Percentiles rank a stretch among this genome's conserved stretches.
phyloP scores from a whole-genome alignment of 805 yeast genomes.

The Zygosaccharomyces kombuchaensis region DNA sequence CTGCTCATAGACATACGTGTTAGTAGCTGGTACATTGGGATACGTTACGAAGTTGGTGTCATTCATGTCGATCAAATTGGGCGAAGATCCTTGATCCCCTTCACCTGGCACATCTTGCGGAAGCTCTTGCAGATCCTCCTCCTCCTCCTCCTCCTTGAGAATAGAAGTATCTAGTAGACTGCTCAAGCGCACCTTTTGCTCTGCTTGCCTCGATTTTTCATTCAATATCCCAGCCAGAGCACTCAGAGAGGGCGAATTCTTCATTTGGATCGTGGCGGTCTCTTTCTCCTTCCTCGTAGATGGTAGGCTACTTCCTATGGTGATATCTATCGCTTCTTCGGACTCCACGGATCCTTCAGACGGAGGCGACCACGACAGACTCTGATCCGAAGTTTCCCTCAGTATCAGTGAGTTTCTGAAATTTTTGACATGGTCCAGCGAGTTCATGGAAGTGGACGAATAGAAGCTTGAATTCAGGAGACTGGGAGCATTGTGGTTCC shows the following conservation, averaged over 20 bases:
- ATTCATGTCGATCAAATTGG: constrained; percentile 38
- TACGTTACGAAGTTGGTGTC: constrained; percentile 22
- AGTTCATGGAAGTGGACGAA: constrained; percentile 28
- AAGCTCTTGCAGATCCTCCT: constrained; percentile 3
- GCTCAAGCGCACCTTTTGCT: constrained; percentile 20
- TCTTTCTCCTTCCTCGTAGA: constrained; percentile 11
- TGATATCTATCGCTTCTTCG: constrained; percentile 4
- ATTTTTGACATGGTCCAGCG: constrained; percentile 32
- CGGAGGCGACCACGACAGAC: constrained; percentile 7
- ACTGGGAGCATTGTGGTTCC: constrained; percentile 12
- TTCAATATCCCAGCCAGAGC: constrained; percentile 41
- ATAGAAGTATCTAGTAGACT: constrained; percentile 17
- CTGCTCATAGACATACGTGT: constrained; percentile 17
- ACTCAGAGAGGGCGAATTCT: constrained; percentile 42
- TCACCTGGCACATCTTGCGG: constrained; percentile 1
- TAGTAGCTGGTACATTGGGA: constrained; percentile 2
- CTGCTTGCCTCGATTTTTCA: constrained; percentile 35
- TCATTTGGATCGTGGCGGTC: constrained; percentile 34
- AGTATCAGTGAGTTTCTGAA: constrained; percentile 33
- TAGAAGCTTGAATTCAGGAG: constrained; percentile 28
- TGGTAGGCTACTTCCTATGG: not conserved
- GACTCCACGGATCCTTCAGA: constrained; percentile 4
- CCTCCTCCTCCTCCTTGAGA: constrained; percentile 25
- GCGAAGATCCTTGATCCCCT: constrained; percentile 21
- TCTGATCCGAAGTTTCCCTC: constrained; percentile 26